A percentile compares a stretch with the other conserved stretches of the same genome.
These are phyloP conservation scores for Albizia julibrissin DNA, from an alignment of 306 rosid species.

Conservation along the genomic window DNA sequence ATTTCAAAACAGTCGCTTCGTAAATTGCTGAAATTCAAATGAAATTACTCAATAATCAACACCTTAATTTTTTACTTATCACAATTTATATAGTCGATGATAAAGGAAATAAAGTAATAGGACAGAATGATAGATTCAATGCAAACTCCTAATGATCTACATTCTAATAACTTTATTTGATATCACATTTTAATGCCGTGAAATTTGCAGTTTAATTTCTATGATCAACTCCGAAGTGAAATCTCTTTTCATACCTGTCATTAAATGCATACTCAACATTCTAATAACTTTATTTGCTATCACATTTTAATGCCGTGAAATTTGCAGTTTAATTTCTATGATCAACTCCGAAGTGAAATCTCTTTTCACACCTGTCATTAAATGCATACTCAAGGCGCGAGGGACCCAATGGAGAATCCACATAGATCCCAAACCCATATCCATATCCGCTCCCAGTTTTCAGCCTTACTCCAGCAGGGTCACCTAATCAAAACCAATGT, in stretches of 20 bases:
- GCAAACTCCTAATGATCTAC: too few species aligned
- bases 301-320: too few species aligned
- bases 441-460: constrained; percentile 98
- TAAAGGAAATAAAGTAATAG: too few species aligned
- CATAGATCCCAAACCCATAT: constrained; percentile 89
- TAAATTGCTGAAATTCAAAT: too few species aligned
- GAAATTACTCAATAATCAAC: too few species aligned
- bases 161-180: too few species aligned
- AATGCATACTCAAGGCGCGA: constrained; percentile 96
- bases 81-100: too few species aligned
- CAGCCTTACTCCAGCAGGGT: constrained; percentile 94
- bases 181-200: too few species aligned
- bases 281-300: too few species aligned
- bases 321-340: constrained; percentile 52
- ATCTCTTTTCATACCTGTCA: constrained; percentile 60
- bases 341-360: constrained; percentile 97
- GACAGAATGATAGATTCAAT: too few species aligned
- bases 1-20: too few species aligned
- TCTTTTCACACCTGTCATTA: constrained; percentile 54
- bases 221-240: constrained; percentile 92
- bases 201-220: constrained; percentile 47
- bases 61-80: too few species aligned
- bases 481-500: constrained; percentile 56
- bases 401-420: constrained; percentile 94
- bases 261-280: constrained; percentile 93